A percentile compares a stretch with the other conserved stretches of the same genome.
phyloP scores from a whole-genome alignment of 495 filamentous ascomycete genomes.

The Penicillium dipodomyicola region DNA sequence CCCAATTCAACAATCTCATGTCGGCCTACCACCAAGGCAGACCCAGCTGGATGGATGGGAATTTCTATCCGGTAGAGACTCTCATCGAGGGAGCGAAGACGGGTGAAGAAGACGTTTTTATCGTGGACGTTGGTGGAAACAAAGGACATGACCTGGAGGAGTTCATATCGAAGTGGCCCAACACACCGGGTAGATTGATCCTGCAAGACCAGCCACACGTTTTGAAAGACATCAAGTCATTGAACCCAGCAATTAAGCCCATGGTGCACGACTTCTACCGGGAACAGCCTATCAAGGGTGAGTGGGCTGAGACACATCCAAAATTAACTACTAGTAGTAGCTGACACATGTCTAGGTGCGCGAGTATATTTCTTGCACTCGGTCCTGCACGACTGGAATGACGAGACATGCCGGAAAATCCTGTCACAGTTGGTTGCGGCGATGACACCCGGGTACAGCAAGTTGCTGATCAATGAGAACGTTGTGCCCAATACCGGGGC shows the following conservation, averaged over 20 bases:
- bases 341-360: conserved; percentile 27
- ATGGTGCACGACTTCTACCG: conserved; percentile 50
- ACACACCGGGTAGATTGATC: conserved; percentile 29
- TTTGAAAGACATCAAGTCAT: conserved; percentile 11
- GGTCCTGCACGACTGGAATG: conserved; percentile 50
- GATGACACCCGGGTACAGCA: conserved; percentile 43
- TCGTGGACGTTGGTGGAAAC: conserved; percentile 40
- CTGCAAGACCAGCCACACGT: conserved; percentile 37
- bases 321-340: not conserved
- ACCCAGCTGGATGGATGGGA: conserved; percentile 43
- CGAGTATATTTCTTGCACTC: conserved; percentile 40
- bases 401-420: conserved; percentile 40
- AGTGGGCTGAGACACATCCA: conserved; percentile 36
- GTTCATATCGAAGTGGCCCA: conserved; percentile 33
- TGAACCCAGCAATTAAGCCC: conserved; percentile 35
- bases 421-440: conserved; percentile 32
- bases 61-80: conserved; percentile 43
- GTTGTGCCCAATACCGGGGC: conserved; percentile 32
- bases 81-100: conserved; percentile 27
- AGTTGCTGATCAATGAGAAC: conserved; percentile 34
- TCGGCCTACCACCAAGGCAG: conserved; percentile 40
- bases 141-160: conserved; percentile 32
- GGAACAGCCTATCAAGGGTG: conserved; percentile 46
- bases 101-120: conserved; percentile 19
- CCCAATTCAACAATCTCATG: conserved; percentile 49